Evolutionary conservation across 176 grass and related monocot species (phyloP).

Genomic region (Musa troglodytarum): DNA sequence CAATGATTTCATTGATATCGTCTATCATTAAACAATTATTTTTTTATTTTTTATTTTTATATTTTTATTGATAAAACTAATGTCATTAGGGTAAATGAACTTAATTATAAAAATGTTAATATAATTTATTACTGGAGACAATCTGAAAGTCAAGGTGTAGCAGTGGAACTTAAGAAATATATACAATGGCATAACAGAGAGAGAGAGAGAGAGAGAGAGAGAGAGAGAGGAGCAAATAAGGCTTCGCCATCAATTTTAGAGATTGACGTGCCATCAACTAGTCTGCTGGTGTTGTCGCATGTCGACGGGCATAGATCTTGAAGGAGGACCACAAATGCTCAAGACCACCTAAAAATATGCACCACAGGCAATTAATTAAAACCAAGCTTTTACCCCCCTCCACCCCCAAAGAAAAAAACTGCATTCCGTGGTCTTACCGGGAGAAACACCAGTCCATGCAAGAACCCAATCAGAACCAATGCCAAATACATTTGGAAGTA

Average conservation of each 20-base stretch:
- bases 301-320: background rate
- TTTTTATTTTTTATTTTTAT: too few species aligned
- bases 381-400: background rate
- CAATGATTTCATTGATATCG: too few species aligned
- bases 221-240: too few species aligned
- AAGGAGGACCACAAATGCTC: constrained; percentile 68
- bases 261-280: background rate
- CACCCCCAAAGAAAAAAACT: background rate
- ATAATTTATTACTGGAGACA: too few species aligned
- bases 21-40: too few species aligned
- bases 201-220: too few species aligned
- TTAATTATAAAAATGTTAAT: too few species aligned
- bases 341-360: constrained; percentile 55
- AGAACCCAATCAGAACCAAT: constrained; percentile 86
- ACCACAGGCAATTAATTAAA: constrained; percentile 12
- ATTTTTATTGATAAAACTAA: too few species aligned
- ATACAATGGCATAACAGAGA: too few species aligned
- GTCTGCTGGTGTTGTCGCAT: background rate
- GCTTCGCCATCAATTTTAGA: background rate
- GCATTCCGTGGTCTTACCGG: constrained; percentile 43
- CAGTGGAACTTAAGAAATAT: too few species aligned
- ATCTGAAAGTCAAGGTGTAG: too few species aligned
- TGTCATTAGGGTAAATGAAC: too few species aligned
- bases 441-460: constrained; percentile 91
- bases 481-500: constrained; percentile 99